Conservation (phyloP, 441 rosid species). For the Arabidopsis hybrid region DNA sequence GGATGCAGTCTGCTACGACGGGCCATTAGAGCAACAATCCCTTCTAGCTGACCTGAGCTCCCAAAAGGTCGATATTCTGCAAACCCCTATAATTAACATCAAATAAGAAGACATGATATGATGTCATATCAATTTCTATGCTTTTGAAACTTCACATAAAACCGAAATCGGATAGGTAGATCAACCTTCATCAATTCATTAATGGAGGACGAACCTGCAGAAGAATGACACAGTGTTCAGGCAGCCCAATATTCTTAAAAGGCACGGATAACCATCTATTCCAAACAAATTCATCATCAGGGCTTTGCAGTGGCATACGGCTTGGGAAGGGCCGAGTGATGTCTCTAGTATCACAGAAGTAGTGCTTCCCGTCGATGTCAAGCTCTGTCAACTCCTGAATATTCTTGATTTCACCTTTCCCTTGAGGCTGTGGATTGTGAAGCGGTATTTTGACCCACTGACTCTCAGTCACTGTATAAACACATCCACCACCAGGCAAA, state of each 20-base stretch:
- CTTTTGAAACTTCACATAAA: conserved; percentile 16
- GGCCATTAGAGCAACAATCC: conserved; percentile 87
- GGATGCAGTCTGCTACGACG: conserved; percentile 99
- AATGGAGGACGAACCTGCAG: conserved; percentile 80
- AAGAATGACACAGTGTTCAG: conserved; percentile 77
- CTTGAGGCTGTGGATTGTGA: conserved; percentile 83
- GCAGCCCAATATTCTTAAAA: conserved; percentile 77
- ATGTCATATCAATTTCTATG: conserved; percentile 14
- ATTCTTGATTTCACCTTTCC: conserved; percentile 88
- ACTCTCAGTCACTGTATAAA: conserved; percentile 80
- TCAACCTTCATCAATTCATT: conserved; percentile 4
- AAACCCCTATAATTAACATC: conserved; percentile 91
- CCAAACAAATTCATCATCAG: conserved; percentile 98
- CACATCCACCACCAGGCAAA: conserved; percentile 96
- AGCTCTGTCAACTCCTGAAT: conserved; percentile 87
- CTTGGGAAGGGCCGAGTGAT: conserved; percentile 95
- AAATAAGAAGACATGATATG: conserved; percentile 55
- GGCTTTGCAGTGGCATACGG: conserved; percentile 65
- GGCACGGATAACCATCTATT: conserved; percentile 84
- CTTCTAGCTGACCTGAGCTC: conserved; percentile 92
- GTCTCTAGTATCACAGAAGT: conserved; percentile 89
- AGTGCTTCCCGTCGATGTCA: conserved; percentile 94
- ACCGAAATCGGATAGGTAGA: conserved; percentile 22
- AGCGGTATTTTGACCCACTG: conserved; percentile 89
- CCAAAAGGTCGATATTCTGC: conserved; percentile 96